phyloP scores from a whole-genome alignment of 257 asterid genomes.

The Solanum dulcamara region DNA sequence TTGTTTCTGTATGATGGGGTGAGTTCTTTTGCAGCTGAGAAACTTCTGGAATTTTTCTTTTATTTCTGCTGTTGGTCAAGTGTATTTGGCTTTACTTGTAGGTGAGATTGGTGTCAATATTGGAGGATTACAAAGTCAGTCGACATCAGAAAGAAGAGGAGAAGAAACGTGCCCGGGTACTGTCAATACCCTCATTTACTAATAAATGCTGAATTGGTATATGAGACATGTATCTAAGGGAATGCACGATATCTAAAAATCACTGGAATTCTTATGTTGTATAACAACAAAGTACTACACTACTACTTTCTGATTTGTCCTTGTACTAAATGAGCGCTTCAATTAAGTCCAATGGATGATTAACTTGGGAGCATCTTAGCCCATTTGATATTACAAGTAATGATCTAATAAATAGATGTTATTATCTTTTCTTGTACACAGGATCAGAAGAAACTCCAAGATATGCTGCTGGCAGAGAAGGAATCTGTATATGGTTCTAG shows the following conservation, averaged over 20 bases:
- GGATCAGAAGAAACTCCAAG: slow-evolving; percentile 90
- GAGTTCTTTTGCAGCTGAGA: slow-evolving; percentile 17
- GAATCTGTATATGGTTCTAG: slow-evolving; percentile 79
- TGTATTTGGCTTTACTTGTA: slow-evolving; percentile 8
- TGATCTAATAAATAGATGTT: neutral
- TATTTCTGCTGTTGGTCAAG: neutral
- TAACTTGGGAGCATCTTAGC: neutral
- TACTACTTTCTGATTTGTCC: neutral
- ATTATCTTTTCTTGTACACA: slow-evolving; percentile 7
- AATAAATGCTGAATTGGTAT: neutral
- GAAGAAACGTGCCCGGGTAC: slow-evolving; percentile 76
- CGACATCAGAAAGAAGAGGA: slow-evolving; percentile 75
- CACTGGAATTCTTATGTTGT: neutral
- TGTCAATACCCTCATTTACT: neutral
- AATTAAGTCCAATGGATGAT: neutral
- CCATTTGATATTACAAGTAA: neutral
- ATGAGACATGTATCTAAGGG: neutral
- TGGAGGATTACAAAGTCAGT: slow-evolving; percentile 77
- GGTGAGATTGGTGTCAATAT: slow-evolving; percentile 79
- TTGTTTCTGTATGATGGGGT: slow-evolving; percentile 87
- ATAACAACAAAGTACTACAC: neutral
- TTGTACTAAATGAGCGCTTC: neutral
- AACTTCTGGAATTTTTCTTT: neutral
- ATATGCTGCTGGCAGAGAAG: slow-evolving; percentile 75
- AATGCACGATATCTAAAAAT: neutral